A percentile compares a stretch with the other conserved stretches of the same genome.
Conservation (phyloP, 2,329 filamentous ascomycete species). For the Taxawa tesnikishii region DNA sequence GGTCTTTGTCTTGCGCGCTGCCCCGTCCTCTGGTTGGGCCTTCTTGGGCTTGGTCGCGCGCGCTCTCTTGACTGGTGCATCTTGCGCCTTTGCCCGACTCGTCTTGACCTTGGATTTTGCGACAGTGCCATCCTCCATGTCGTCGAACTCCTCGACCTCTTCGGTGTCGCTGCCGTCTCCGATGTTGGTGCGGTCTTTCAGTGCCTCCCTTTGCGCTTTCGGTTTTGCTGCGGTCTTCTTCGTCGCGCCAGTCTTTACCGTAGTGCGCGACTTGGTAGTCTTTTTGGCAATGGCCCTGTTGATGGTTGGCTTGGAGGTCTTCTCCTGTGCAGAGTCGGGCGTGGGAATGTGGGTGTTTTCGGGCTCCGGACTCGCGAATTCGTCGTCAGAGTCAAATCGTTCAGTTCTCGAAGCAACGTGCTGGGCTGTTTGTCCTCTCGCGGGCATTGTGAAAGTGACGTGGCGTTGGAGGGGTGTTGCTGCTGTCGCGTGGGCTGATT, state of each 20-base stretch:
- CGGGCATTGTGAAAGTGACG: conserved; percentile 5
- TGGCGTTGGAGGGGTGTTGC: neutral
- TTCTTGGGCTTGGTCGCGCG: conserved; percentile 18
- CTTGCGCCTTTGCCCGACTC: conserved; percentile 3
- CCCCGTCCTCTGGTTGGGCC: no score
- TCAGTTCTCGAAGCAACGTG: conserved; percentile 1
- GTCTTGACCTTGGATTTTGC: conserved; percentile 12
- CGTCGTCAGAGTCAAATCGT: conserved; percentile 4
- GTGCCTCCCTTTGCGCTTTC: conserved; percentile 25
- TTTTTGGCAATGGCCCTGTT: conserved; percentile 15
- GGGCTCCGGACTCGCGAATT: conserved; percentile 3
- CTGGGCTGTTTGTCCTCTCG: conserved; percentile 8
- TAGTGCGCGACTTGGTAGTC: conserved; percentile 14
- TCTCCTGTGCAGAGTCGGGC: no score
- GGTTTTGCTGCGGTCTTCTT: conserved; percentile 25
- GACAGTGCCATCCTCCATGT: conserved; percentile 15
- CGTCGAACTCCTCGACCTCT: conserved; percentile 33
- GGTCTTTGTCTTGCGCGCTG: conserved; percentile 10
- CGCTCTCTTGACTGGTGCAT: conserved; percentile 5
- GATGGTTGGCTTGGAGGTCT: conserved; percentile 5
- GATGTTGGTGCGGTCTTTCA: conserved; percentile 26
- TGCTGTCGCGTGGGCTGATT: no score
- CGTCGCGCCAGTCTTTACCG: conserved; percentile 20
- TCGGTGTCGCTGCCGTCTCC: conserved; percentile 22
- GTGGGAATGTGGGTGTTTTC: conserved; percentile 1